phyloP scores from a whole-genome alignment of 2,329 filamentous ascomycete genomes.

The Colletotrichum sublineola region DNA sequence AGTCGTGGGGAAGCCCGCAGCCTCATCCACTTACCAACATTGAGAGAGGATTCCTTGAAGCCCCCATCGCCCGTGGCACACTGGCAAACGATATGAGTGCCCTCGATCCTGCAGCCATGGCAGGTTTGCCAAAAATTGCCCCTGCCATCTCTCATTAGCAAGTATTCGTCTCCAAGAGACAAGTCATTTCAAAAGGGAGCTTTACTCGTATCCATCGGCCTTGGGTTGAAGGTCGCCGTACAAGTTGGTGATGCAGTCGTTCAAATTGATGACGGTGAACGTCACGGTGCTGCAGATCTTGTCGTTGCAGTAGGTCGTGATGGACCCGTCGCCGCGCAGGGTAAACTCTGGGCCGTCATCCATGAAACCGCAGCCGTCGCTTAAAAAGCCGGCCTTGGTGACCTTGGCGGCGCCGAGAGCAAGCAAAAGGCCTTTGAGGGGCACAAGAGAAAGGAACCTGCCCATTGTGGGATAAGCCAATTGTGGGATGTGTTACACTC shows the following conservation, averaged over 20 bases:
- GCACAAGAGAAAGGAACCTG: not conserved
- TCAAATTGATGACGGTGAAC: slow-evolving; percentile 34
- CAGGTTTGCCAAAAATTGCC: slow-evolving; percentile 34
- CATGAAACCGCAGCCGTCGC: slow-evolving; percentile 31
- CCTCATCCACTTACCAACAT: slow-evolving; percentile 16
- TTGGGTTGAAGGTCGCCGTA: slow-evolving; percentile 11
- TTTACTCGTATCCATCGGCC: not conserved
- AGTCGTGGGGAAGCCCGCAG: not conserved
- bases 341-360: slow-evolving; percentile 12
- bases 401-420: not conserved
- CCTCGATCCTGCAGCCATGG: slow-evolving; percentile 18
- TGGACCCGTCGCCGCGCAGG: slow-evolving; percentile 23
- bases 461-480: not conserved
- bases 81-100: slow-evolving; percentile 22
- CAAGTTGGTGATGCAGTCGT: slow-evolving; percentile 32
- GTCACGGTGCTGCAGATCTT: slow-evolving; percentile 18
- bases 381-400: slow-evolving; percentile 22
- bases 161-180: not conserved
- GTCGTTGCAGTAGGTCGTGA: slow-evolving; percentile 35
- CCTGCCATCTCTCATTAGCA: not conserved
- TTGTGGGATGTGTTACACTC: not conserved
- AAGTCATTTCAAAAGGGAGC: not conserved
- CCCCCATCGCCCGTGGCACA: slow-evolving; percentile 6
- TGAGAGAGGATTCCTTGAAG: slow-evolving; percentile 25
- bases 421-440: not conserved